Conservation (phyloP, 371 early-diverging fungal species). For the Choanephora cucurbitarum region DNA sequence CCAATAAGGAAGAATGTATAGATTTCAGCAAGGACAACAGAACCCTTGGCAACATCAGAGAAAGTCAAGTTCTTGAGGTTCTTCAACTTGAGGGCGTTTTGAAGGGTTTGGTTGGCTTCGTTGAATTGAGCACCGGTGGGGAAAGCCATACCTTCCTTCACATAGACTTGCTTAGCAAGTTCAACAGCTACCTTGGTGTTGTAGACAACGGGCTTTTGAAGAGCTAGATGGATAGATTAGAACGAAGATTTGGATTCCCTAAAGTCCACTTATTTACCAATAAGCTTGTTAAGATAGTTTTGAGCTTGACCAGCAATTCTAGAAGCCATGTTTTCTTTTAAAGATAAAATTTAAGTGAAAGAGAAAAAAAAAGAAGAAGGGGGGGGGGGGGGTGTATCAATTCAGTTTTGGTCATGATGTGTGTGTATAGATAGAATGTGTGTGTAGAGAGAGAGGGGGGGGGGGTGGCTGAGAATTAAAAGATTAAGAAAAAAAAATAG, state of each 20-base stretch:
- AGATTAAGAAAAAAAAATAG: neutral
- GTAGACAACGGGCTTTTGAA: constrained; percentile 56
- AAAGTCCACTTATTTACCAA: too few species aligned
- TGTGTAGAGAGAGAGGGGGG: neutral
- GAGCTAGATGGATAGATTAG: constrained; percentile 26
- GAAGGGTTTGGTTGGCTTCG: constrained; percentile 54
- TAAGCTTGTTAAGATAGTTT: constrained; percentile 31
- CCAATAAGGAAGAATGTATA: constrained; percentile 74
- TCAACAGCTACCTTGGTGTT: constrained; percentile 68
- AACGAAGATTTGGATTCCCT: too few species aligned
- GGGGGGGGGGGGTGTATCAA: constrained; percentile 1
- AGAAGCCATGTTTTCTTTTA: constrained; percentile 25
- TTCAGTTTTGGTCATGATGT: neutral
- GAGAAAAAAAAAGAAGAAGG: constrained; percentile 4
- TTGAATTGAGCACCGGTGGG: constrained; percentile 60
- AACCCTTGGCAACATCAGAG: constrained; percentile 52
- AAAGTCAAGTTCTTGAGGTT: constrained; percentile 57
- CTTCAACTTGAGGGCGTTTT: constrained; percentile 49
- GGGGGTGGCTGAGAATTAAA: constrained; percentile 2
- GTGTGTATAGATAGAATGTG: too few species aligned
- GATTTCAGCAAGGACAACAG: constrained; percentile 66
- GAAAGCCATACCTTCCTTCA: constrained; percentile 69
- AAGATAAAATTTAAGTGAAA: neutral
- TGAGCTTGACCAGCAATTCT: constrained; percentile 27
- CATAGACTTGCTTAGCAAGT: constrained; percentile 72